phyloP scores from a whole-genome alignment of 306 rosid species.

The Vigna hirtella region DNA sequence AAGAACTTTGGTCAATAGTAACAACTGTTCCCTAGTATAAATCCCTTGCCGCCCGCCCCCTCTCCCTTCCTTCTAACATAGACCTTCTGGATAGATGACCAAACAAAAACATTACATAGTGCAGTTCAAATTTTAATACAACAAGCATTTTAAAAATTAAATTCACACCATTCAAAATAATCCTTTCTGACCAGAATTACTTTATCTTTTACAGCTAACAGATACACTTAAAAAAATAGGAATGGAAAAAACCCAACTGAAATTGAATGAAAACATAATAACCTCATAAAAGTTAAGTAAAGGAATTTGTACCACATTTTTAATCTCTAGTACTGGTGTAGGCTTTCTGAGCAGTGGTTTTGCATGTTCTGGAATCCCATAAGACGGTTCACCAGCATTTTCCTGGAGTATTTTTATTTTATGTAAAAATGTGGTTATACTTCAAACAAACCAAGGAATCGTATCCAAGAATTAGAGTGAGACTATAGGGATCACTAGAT shows the following conservation, averaged over 20 bases:
- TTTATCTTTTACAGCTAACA: constrained; percentile 7
- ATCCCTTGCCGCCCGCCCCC: background rate
- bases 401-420: constrained; percentile 57
- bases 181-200: background rate
- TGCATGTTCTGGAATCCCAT: constrained; percentile 83
- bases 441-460: constrained; percentile 35
- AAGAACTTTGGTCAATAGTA: background rate
- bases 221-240: constrained; percentile 14
- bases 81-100: background rate
- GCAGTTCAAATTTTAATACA: constrained; percentile 13
- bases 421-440: constrained; percentile 7
- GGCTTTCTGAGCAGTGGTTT: constrained; percentile 78
- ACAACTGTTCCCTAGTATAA: background rate
- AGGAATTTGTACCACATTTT: constrained; percentile 72
- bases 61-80: background rate
- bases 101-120: background rate
- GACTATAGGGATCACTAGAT: constrained; percentile 18
- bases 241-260: background rate
- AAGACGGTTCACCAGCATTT: constrained; percentile 53
- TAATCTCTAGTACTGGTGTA: constrained; percentile 73
- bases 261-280: constrained; percentile 18
- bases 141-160: constrained; percentile 19
- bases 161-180: constrained; percentile 7
- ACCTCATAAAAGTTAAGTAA: background rate
- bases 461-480: constrained; percentile 15